A percentile compares a stretch with the other conserved stretches of the same genome.
Evolutionary conservation across 345 rosid genomes (phyloP).

Genomic region (Eucalyptus cloeziana): DNA sequence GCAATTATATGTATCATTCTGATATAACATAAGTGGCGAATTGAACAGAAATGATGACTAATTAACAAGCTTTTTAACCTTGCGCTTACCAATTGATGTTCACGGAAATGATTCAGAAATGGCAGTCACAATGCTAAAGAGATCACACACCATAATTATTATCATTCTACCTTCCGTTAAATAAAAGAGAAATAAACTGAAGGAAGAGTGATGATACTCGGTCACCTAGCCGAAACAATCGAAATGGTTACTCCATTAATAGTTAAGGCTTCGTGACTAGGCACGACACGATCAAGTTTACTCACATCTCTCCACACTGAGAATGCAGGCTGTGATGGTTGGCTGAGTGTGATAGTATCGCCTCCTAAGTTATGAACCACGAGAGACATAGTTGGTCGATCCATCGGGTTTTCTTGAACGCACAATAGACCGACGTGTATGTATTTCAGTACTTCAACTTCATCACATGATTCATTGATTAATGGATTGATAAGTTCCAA

Average conservation of each 20-base stretch:
- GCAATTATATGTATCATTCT: neutral
- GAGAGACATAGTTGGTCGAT: neutral
- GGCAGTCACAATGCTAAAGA: neutral
- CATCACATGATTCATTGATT: neutral
- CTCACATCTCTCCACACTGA: neutral
- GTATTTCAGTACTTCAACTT: neutral
- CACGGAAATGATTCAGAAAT: neutral
- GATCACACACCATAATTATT: neutral
- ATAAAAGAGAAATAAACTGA: neutral
- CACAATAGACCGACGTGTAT: neutral
- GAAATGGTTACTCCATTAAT: neutral
- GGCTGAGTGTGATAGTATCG: neutral
- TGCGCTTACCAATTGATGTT: neutral
- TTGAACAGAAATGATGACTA: neutral
- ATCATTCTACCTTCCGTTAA: neutral
- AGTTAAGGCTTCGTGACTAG: neutral
- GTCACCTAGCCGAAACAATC: neutral
- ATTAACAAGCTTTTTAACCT: neutral
- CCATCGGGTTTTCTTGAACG: neutral
- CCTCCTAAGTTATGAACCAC: neutral
- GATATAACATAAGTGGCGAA: neutral
- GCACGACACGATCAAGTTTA: neutral
- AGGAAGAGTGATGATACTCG: neutral
- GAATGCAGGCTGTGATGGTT: slow-evolving; percentile 11
- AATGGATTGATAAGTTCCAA: neutral